Conservation (phyloP, 2,329 filamentous ascomycete genomes). For the Calonectria pauciramosa region DNA sequence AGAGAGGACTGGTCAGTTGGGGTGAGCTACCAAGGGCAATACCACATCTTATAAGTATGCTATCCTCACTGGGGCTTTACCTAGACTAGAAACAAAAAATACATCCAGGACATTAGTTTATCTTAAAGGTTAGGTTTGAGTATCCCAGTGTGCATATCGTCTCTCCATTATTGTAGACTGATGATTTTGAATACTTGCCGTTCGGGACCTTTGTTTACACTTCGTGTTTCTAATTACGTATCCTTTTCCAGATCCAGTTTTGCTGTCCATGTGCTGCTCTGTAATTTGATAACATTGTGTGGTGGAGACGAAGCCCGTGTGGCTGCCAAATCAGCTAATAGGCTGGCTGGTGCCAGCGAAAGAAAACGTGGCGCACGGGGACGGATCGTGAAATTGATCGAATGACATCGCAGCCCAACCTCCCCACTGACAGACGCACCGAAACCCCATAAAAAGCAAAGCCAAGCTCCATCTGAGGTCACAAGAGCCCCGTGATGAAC, state of each 20-base stretch:
- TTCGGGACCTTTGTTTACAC: neutral
- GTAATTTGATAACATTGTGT: neutral
- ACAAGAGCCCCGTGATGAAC: neutral
- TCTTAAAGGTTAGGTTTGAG: no score
- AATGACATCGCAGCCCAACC: neutral
- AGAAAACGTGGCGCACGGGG: neutral
- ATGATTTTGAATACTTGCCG: neutral
- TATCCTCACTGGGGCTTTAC: no score
- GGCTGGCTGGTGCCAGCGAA: neutral
- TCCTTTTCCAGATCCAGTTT: neutral
- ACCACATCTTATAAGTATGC: no score
- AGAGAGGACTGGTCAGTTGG: neutral
- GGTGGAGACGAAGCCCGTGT: neutral
- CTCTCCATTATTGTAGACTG: neutral
- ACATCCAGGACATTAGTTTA: no score
- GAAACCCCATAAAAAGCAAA: neutral
- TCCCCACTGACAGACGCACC: neutral
- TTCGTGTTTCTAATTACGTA: neutral
- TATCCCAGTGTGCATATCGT: neutral
- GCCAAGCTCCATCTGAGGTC: neutral
- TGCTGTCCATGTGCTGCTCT: neutral
- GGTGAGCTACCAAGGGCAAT: neutral
- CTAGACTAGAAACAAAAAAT: no score
- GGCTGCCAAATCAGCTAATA: neutral
- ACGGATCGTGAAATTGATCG: slow-evolving; percentile 1